These are phyloP conservation scores for Ceratocystis colombiana DNA, from an alignment of 2,329 filamentous ascomycete species.

Conservation along the genomic window DNA sequence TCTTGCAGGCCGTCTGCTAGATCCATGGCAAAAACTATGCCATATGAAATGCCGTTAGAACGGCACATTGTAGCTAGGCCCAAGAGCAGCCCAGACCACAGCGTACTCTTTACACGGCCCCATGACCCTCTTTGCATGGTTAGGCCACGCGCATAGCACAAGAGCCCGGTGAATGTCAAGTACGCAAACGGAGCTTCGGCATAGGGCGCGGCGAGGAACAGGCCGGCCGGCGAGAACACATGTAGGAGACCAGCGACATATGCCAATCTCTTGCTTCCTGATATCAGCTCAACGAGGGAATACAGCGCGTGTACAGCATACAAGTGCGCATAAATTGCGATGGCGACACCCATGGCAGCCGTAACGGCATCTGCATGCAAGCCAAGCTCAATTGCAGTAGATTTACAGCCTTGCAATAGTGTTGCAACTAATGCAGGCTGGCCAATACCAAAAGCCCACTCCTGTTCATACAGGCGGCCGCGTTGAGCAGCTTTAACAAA, in stretches of 20 bases:
- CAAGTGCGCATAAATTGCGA: constrained; percentile 68
- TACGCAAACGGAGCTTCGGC: constrained; percentile 70
- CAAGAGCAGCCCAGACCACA: constrained; percentile 59
- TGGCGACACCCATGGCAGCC: constrained; percentile 48
- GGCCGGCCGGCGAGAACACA: constrained; percentile 72
- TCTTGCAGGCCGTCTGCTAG: constrained; percentile 33
- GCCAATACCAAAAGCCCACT: constrained; percentile 65
- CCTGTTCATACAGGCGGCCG: constrained; percentile 66
- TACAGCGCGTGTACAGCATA: constrained; percentile 67
- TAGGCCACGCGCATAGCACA: constrained; percentile 51
- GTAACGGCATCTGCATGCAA: constrained; percentile 21
- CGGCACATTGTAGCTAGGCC: constrained; percentile 63
- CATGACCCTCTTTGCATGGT: constrained; percentile 34
- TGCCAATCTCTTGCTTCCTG: constrained; percentile 46
- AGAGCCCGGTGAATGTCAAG: constrained; percentile 63
- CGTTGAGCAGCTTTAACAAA: constrained; percentile 53
- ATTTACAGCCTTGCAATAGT: constrained; percentile 19
- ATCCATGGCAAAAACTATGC: constrained; percentile 58
- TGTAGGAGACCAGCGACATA: constrained; percentile 56
- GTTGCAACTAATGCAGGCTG: constrained; percentile 33
- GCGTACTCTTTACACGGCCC: constrained; percentile 34
- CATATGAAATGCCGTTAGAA: constrained; percentile 78
- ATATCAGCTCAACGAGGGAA: constrained; percentile 53
- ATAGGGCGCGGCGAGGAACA: constrained; percentile 84
- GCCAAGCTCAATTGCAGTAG: constrained; percentile 22